Percentiles rank a stretch among this genome's conserved stretches.
Conservation (phyloP, 2,329 filamentous ascomycete species). For the Seiridium cupressi region DNA sequence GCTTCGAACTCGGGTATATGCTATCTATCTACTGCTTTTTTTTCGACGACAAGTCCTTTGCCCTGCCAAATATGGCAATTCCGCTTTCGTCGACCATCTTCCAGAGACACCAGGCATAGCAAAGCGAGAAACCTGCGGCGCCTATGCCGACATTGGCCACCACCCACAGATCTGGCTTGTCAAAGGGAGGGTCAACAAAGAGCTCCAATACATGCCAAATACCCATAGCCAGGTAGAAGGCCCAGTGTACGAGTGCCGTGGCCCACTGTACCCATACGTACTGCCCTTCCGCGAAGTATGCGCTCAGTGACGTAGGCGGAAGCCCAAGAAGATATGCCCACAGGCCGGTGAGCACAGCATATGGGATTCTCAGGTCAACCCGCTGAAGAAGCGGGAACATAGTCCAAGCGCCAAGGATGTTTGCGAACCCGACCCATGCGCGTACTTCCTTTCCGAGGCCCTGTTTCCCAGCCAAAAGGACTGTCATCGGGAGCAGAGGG, state of each 20-base stretch:
- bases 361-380: slow-evolving; percentile 81
- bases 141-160: slow-evolving; percentile 88
- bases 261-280: slow-evolving; percentile 50
- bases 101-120: slow-evolving; percentile 89
- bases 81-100: slow-evolving; percentile 62
- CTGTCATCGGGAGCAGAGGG: slow-evolving; percentile 88
- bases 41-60: background rate
- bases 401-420: slow-evolving; percentile 86
- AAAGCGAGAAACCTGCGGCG: slow-evolving; percentile 78
- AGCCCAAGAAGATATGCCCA: slow-evolving; percentile 92
- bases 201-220: slow-evolving; percentile 78
- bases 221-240: slow-evolving; percentile 76
- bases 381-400: slow-evolving; percentile 88
- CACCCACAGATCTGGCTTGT: slow-evolving; percentile 92
- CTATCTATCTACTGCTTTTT: background rate
- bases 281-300: slow-evolving; percentile 59
- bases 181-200: slow-evolving; percentile 63
- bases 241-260: slow-evolving; percentile 68
- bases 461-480: slow-evolving; percentile 75
- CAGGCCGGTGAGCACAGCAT: slow-evolving; percentile 77
- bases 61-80: slow-evolving; percentile 30
- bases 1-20: background rate
- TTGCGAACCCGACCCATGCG: slow-evolving; percentile 95
- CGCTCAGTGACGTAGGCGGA: slow-evolving; percentile 70
- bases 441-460: slow-evolving; percentile 75